Percentiles rank a stretch among this genome's conserved stretches.
Evolutionary conservation across 129 eudicot genomes (phyloP).

Genomic region (Scalesia atractyloides): DNA sequence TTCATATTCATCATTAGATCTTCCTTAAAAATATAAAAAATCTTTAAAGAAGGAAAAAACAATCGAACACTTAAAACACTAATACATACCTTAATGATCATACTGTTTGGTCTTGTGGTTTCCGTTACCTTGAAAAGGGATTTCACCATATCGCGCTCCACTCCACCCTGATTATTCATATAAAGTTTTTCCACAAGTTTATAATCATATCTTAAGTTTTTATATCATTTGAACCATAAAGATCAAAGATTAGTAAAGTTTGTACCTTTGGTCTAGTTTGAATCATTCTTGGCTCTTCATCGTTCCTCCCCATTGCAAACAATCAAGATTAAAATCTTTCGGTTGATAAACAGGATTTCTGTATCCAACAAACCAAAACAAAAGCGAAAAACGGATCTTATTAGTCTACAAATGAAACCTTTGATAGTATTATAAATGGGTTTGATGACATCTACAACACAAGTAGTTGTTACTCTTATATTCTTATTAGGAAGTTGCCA

Average conservation of each 20-base stretch:
- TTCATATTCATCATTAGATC: conserved; percentile 22
- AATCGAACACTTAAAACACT: neutral
- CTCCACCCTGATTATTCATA: conserved; percentile 38
- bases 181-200: conserved; percentile 15
- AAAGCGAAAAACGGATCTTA: neutral
- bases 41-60: neutral
- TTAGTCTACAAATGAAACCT: neutral
- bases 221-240: neutral
- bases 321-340: conserved; percentile 8
- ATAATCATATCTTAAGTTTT: neutral
- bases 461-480: conserved; percentile 22
- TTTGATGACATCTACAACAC: conserved; percentile 23
- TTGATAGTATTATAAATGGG: conserved; percentile 7
- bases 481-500: conserved; percentile 38
- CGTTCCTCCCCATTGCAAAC: conserved; percentile 50
- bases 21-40: conserved; percentile 1
- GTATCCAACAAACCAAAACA: conserved; percentile 11
- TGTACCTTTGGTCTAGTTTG: conserved; percentile 54
- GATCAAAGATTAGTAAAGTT: conserved; percentile 3
- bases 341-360: conserved; percentile 17
- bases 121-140: conserved; percentile 43
- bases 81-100: conserved; percentile 57
- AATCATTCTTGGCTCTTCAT: conserved; percentile 42
- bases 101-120: conserved; percentile 63
- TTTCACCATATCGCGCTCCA: conserved; percentile 61